A percentile compares a stretch with the other conserved stretches of the same genome.
phyloP scores from a whole-genome alignment of 176 grass and related monocot species.

The Oryza punctata region DNA sequence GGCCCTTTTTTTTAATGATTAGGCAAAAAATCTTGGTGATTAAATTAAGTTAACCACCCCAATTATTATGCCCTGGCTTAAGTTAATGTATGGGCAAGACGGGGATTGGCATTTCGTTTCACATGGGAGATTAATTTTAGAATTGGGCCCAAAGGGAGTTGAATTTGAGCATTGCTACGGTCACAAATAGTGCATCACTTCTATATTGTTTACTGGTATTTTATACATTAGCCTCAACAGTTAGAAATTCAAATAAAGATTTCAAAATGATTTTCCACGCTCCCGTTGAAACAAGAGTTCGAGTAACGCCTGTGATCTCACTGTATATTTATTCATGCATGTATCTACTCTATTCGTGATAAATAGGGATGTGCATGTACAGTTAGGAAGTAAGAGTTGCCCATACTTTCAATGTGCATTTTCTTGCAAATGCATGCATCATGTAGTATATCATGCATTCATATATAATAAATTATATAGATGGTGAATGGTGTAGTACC shows the following conservation, averaged over 20 bases:
- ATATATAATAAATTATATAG: background rate
- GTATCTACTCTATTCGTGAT: background rate
- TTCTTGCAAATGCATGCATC: background rate
- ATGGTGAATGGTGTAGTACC: background rate
- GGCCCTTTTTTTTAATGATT: constrained; percentile 49
- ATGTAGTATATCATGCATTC: background rate
- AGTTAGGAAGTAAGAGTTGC: background rate
- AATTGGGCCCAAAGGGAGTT: background rate
- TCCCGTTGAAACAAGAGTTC: too few species aligned
- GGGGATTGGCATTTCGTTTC: constrained; percentile 27
- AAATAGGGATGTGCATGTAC: background rate
- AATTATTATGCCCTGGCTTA: constrained; percentile 33
- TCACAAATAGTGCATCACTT: background rate
- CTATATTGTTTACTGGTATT: background rate
- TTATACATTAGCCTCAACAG: background rate
- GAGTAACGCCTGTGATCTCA: too few species aligned
- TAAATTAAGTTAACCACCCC: constrained; percentile 56
- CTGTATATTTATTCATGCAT: background rate
- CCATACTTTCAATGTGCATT: background rate
- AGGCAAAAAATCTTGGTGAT: constrained; percentile 50
- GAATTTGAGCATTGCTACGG: constrained; percentile 15
- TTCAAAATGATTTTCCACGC: background rate
- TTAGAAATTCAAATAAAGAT: background rate
- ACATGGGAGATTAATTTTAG: constrained; percentile 32
- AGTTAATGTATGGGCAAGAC: constrained; percentile 34